Percentiles rank a stretch among this genome's conserved stretches.
Conservation (phyloP, 2,329 filamentous ascomycete genomes). For the Dothistroma septosporum region DNA sequence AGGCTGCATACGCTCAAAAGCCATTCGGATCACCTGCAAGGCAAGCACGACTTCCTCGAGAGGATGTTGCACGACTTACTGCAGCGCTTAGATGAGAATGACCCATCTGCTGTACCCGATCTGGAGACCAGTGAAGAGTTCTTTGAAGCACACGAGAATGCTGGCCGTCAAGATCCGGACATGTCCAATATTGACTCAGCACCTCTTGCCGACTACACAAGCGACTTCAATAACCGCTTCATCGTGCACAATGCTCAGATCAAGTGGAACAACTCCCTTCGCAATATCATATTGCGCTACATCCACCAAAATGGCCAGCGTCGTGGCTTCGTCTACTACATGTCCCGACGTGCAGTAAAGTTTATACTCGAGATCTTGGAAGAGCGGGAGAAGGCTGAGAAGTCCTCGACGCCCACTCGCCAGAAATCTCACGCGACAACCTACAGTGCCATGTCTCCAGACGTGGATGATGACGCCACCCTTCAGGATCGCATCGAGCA, state of each 20-base stretch:
- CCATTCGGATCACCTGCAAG: constrained; percentile 54
- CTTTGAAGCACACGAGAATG: constrained; percentile 50
- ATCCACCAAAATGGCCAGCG: constrained; percentile 96
- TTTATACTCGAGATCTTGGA: constrained; percentile 98
- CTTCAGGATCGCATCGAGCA: constrained; percentile 83
- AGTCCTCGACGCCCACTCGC: constrained; percentile 19
- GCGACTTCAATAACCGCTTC: constrained; percentile 96
- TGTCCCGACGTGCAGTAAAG: constrained; percentile 91
- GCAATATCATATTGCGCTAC: constrained; percentile 95
- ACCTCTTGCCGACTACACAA: constrained; percentile 74
- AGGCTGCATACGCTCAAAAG: constrained; percentile 54
- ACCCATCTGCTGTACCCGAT: constrained; percentile 45
- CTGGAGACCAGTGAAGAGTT: constrained; percentile 44
- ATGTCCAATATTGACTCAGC: constrained; percentile 58
- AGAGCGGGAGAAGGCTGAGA: constrained; percentile 75
- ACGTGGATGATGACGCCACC: constrained; percentile 59
- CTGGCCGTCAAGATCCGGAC: constrained; percentile 42
- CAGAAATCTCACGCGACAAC: constrained; percentile 26
- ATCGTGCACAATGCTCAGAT: constrained; percentile 96
- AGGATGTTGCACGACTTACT: constrained; percentile 56
- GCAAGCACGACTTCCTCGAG: constrained; percentile 57
- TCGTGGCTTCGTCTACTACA: constrained; percentile 94
- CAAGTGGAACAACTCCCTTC: constrained; percentile 95
- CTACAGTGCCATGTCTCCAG: constrained; percentile 34
- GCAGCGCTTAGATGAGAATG: constrained; percentile 56